Base-by-base conservation (phyloP, 78 protist genomes). In the Bodo saltans region DNA sequence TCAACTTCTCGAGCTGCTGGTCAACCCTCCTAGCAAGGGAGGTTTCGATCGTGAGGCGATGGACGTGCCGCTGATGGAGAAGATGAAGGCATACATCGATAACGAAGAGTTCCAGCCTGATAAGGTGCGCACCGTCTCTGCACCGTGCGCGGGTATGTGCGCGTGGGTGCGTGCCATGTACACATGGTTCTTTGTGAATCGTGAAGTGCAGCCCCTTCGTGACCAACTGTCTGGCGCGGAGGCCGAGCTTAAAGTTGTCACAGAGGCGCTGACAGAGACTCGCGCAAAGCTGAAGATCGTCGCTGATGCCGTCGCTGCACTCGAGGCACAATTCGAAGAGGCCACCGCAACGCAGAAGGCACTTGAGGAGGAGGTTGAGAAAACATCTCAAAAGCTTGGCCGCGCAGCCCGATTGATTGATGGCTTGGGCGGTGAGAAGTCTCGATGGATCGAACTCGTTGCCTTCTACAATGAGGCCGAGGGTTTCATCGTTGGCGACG, bases 141-240 rank as follows among this genome's bases (percentile, higher is more conserved):
- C 0, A 32, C 67, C 73, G 94, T 92, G 95, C 83, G 88, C 83
- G 32, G 83, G 93, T 29, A 83, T 95, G 60, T 92, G 95, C 74
- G 40, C 72, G 86, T 95, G 96, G 96, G 92, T 80, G 37, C 90
- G 83, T 1, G 94, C 98, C 70, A 89, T 93, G 90, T 78, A 88
- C 72, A 80, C 73, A 82, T 95, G 89, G 74, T 88, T 92, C 85
- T 39, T 40, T 85, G 94, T 92, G 30, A 47, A 73, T 75, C 67
- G 72, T 37, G 23, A 47, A 17, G 98, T 93, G n/a, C 90, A 79
- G 68, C 98, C 98, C 21, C 87, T 88, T 89, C 79, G 89, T 4
- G n/a, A 32, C 29, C 67, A 52, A 11, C 88, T 88, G 40, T 71
- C 34, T 28, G 74, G 27, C 37, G 90, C 92, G 11, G 85, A 92